phyloP scores from a whole-genome alignment of 176 grass and related monocot genomes.

The Rhynchospora tenuis region DNA sequence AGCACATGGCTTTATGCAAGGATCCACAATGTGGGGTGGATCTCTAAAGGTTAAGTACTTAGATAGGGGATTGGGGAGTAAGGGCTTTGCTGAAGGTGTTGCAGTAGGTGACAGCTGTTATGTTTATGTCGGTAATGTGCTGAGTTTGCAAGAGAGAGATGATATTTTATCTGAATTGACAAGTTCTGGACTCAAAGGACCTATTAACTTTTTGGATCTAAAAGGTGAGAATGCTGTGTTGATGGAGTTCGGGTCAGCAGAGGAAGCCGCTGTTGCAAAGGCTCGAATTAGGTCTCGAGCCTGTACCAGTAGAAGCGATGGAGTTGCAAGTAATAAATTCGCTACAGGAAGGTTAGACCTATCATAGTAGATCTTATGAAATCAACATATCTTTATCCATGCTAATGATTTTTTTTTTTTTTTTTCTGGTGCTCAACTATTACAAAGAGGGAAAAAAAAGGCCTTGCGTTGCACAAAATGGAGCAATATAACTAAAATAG shows the following conservation, averaged over 20 bases:
- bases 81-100: constrained; percentile 51
- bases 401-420: background rate
- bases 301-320: constrained; percentile 18
- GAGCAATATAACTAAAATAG: background rate
- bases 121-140: constrained; percentile 72
- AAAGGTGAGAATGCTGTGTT: constrained; percentile 63
- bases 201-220: constrained; percentile 45
- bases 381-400: background rate
- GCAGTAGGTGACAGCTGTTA: constrained; percentile 70
- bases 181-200: constrained; percentile 45
- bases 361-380: background rate
- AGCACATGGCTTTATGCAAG: constrained; percentile 73
- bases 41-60: constrained; percentile 72
- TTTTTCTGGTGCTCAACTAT: background rate
- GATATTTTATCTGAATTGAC: constrained; percentile 65
- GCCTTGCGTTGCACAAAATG: background rate
- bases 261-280: constrained; percentile 76
- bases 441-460: background rate
- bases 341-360: constrained; percentile 15
- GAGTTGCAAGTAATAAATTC: constrained; percentile 26
- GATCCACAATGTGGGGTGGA: constrained; percentile 71
- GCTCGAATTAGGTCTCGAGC: constrained; percentile 48
- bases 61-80: constrained; percentile 65
- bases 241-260: constrained; percentile 67
- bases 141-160: constrained; percentile 60